Evolutionary conservation across 306 rosid genomes (phyloP).

Genomic region (Hippophae gyantsensis): DNA sequence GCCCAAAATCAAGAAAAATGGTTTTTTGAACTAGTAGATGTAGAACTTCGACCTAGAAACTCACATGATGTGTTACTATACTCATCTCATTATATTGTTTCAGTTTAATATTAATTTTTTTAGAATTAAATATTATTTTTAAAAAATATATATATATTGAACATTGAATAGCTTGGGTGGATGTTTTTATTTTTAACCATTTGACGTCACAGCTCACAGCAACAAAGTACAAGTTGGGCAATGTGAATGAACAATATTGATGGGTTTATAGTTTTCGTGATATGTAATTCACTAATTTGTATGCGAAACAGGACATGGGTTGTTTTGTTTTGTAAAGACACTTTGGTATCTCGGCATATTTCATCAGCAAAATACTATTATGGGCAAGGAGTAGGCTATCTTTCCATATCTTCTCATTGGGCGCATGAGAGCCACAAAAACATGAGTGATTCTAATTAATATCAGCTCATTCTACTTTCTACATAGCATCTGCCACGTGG

Average conservation of each 20-base stretch:
- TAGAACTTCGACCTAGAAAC: neutral
- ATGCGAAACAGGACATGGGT: no score
- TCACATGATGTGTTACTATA: neutral
- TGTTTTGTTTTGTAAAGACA: no score
- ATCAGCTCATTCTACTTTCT: neutral
- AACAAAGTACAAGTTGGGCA: no score
- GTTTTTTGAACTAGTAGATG: neutral
- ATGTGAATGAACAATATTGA: no score
- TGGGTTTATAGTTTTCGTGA: no score
- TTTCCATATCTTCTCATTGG: neutral
- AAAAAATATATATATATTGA: no score
- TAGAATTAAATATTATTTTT: neutral
- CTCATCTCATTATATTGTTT: neutral
- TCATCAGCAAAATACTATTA: no score
- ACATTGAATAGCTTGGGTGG: no score
- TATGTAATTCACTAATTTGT: no score
- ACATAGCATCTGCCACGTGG: constrained; percentile 13
- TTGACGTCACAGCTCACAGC: no score
- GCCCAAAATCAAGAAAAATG: constrained; percentile 14
- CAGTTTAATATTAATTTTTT: neutral
- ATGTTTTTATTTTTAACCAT: no score
- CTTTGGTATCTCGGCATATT: no score
- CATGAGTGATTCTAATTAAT: constrained; percentile 21
- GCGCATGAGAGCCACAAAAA: constrained; percentile 21
- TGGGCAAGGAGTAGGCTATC: neutral